Base-by-base conservation (phyloP, 495 filamentous ascomycete species). In the Hypoxylon rickii region DNA sequence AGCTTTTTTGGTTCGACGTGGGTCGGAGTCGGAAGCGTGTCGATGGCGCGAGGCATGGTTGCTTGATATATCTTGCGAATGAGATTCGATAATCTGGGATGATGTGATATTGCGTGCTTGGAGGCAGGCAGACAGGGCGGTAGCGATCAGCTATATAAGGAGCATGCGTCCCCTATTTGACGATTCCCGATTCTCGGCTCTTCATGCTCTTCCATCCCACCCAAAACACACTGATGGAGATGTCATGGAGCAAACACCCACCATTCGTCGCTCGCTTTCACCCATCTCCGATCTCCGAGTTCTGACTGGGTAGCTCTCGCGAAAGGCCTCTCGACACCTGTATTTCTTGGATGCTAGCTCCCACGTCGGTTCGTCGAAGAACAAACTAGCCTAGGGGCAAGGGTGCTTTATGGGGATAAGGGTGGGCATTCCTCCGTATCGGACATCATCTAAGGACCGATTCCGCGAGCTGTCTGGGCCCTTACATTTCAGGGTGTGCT, bases 1-100 rank as follows among this genome's bases (percentile, higher is more conserved):
- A 68, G 41, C 46, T 68, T 68, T 52, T 64, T 68, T 16, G 55
- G 54, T 44, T 61, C 31, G 13, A 65, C 34, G 15, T 61, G 46
- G 10, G 47, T 39, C n/a, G 64, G 64, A 0, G 54, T 58, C 16
- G 63, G 60, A 32, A 69, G 5, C 10, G 20, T 48, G 42, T 69
- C 66, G 40, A 69, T 58, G 19, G 50, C 19, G 32, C 66, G 66
- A 43, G 57, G n/a, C 66, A 67, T 64, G 24, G 43, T 19, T 51
- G 48, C 44, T 59, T 39, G 32, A 15, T 34, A 12, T 1, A 46
- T 38, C 13, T 56, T 46, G 55, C 52, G 26, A 48, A 53, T 45
- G 38, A 62, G 47, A 17, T 39, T 20, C 11, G 20, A 20, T 44
- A n/a, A 18, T 15, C 19, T 53, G 10, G 19, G 26, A 53, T 53